Percentiles rank a stretch among this genome's conserved stretches.
Evolutionary conservation across 169 alveolate species (phyloP).

Genomic region (Neospora caninum): DNA sequence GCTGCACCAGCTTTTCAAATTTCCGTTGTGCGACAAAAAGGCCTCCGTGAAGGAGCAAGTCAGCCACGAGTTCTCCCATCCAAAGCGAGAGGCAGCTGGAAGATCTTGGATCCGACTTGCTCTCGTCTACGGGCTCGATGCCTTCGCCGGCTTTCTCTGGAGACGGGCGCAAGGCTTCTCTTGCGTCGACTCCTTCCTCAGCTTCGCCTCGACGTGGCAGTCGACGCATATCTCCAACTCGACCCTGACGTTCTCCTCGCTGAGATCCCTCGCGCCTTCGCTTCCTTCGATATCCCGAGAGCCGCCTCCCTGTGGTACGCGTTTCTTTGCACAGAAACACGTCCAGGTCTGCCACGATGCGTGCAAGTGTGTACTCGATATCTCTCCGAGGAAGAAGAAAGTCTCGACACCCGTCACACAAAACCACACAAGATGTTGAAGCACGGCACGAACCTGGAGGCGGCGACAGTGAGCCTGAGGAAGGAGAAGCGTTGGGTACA

Average conservation of each 20-base stretch:
- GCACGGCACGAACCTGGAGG: too few relatives aligned
- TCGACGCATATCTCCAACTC: neutral
- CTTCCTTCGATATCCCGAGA: neutral
- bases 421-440: neutral
- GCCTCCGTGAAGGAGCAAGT: constrained; percentile 1
- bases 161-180: too few relatives aligned
- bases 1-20: neutral
- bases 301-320: neutral
- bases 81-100: neutral
- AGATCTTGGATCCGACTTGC: too few relatives aligned
- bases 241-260: neutral
- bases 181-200: too few relatives aligned
- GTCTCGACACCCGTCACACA: neutral
- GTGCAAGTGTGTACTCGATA: neutral
- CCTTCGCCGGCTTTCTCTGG: neutral
- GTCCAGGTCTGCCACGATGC: neutral
- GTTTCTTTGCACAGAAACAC: neutral
- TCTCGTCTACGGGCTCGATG: neutral
- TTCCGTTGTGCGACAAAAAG: neutral
- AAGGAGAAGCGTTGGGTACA: neutral
- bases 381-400: neutral
- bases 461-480: neutral
- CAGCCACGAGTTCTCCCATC: neutral
- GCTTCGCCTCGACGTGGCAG: too few relatives aligned
- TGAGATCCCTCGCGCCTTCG: neutral